Percentiles rank a stretch among this genome's conserved stretches.
Conservation (phyloP, 2,329 filamentous ascomycete genomes). For the Hymenoscyphus salicellus region DNA sequence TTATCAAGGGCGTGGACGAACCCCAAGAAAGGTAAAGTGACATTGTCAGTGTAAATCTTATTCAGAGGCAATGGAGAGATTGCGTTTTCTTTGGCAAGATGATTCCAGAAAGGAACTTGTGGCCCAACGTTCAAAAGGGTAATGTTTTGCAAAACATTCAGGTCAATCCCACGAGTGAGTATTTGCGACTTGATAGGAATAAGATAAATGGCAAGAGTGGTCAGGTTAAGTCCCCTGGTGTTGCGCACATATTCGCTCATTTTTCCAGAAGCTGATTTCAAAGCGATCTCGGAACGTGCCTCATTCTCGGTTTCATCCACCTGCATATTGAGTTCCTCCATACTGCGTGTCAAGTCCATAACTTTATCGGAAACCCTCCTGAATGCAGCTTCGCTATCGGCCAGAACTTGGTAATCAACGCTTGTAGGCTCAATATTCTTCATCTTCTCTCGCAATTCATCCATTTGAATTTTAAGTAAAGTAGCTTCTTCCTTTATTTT, state of each 20-base stretch:
- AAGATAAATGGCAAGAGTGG: constrained; percentile 54
- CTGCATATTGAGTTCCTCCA: constrained; percentile 16
- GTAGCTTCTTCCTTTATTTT: constrained; percentile 12
- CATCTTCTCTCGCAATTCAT: constrained; percentile 19
- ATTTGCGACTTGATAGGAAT: constrained; percentile 60
- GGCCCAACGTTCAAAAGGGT: constrained; percentile 63
- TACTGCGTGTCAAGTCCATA: constrained; percentile 12
- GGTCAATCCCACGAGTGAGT: constrained; percentile 54
- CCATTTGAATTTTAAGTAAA: constrained; percentile 27
- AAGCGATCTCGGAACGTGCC: not conserved
- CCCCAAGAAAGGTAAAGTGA: constrained; percentile 52
- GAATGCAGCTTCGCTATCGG: constrained; percentile 13
- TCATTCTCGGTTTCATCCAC: constrained; percentile 11
- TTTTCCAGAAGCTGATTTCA: not conserved
- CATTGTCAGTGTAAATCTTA: constrained; percentile 63
- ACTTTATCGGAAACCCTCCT: constrained; percentile 10
- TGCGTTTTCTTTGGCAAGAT: constrained; percentile 54
- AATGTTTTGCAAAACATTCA: constrained; percentile 54
- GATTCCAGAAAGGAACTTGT: constrained; percentile 58
- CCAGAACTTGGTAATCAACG: constrained; percentile 9
- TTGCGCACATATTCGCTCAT: constrained; percentile 53
- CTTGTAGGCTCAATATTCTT: constrained; percentile 8
- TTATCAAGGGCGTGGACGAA: constrained; percentile 52
- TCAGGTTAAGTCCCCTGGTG: constrained; percentile 56
- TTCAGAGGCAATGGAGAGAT: constrained; percentile 49